A percentile compares a stretch with the other conserved stretches of the same genome.
phyloP scores from a whole-genome alignment of 2,329 filamentous ascomycete species.

The Fusarium poae region DNA sequence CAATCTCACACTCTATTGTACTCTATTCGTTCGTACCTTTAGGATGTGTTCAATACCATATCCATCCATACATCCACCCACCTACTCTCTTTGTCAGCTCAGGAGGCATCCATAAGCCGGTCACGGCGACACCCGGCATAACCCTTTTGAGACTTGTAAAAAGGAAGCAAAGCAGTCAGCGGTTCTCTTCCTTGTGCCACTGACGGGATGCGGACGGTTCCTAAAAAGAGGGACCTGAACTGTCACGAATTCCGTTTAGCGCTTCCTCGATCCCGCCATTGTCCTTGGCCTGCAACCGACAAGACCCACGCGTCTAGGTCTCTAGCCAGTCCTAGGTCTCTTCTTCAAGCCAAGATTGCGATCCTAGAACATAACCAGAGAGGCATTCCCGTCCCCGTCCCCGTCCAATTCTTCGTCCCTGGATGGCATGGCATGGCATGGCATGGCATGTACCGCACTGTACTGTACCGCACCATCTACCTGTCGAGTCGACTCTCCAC shows the following conservation, averaged over 20 bases:
- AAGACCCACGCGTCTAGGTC: slow-evolving; percentile 35
- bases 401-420: slow-evolving; percentile 34
- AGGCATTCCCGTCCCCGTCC: slow-evolving; percentile 40
- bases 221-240: slow-evolving; percentile 28
- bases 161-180: slow-evolving; percentile 25
- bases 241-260: slow-evolving; percentile 50
- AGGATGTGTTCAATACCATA: background rate
- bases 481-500: slow-evolving; percentile 33
- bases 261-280: slow-evolving; percentile 49
- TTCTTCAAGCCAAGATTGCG: slow-evolving; percentile 38
- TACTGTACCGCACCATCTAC: slow-evolving; percentile 36
- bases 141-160: slow-evolving; percentile 10
- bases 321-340: slow-evolving; percentile 39
- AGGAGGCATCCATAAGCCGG: slow-evolving; percentile 24
- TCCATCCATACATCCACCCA: background rate
- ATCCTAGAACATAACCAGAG: slow-evolving; percentile 39
- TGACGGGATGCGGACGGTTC: slow-evolving; percentile 24
- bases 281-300: slow-evolving; percentile 43
- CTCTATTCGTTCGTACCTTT: slow-evolving; percentile 11
- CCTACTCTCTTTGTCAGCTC: slow-evolving; percentile 8
- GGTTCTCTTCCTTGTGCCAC: slow-evolving; percentile 2
- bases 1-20: slow-evolving; percentile 24
- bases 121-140: slow-evolving; percentile 34
- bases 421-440: slow-evolving; percentile 16
- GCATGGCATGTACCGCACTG: slow-evolving; percentile 13